These are phyloP conservation scores for Filobasidium floriforme DNA, from an alignment of 768 basidiomycete species.

Conservation along the genomic window DNA sequence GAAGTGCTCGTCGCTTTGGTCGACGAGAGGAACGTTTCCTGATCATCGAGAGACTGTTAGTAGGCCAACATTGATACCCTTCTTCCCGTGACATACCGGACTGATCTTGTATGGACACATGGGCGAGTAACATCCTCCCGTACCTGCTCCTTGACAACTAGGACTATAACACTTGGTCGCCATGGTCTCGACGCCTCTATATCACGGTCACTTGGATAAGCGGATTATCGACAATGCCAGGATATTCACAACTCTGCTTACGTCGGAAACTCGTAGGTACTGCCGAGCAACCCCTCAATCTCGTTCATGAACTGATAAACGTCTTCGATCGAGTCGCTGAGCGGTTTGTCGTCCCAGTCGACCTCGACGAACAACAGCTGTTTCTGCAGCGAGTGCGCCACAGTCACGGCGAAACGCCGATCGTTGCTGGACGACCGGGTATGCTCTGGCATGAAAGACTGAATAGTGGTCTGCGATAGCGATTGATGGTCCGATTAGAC, in stretches of 20 bases:
- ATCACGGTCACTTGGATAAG: no score
- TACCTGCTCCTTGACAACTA: slow-evolving; percentile 65
- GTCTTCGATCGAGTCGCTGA: slow-evolving; percentile 83
- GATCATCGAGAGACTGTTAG: not conserved
- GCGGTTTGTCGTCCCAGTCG: slow-evolving; percentile 75
- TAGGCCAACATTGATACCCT: not conserved
- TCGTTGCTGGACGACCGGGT: slow-evolving; percentile 68
- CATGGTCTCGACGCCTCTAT: slow-evolving; percentile 77
- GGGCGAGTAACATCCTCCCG: slow-evolving; percentile 66
- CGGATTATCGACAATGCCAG: no score
- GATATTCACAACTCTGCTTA: slow-evolving; percentile 8
- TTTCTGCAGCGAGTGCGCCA: slow-evolving; percentile 81
- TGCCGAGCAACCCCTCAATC: slow-evolving; percentile 38
- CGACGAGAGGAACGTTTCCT: slow-evolving; percentile 13
- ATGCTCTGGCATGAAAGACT: slow-evolving; percentile 76
- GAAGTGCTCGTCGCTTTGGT: not conserved
- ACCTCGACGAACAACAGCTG: slow-evolving; percentile 96
- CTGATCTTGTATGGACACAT: slow-evolving; percentile 51
- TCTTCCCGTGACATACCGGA: slow-evolving; percentile 27
- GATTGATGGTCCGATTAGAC: slow-evolving; percentile 13
- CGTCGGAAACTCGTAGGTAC: slow-evolving; percentile 37
- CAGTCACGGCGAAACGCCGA: slow-evolving; percentile 71
- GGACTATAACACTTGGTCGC: slow-evolving; percentile 85
- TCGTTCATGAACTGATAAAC: slow-evolving; percentile 91
- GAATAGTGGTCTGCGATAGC: slow-evolving; percentile 65